Base-by-base conservation (phyloP, 306 rosid genomes). In the Corylus americana region DNA sequence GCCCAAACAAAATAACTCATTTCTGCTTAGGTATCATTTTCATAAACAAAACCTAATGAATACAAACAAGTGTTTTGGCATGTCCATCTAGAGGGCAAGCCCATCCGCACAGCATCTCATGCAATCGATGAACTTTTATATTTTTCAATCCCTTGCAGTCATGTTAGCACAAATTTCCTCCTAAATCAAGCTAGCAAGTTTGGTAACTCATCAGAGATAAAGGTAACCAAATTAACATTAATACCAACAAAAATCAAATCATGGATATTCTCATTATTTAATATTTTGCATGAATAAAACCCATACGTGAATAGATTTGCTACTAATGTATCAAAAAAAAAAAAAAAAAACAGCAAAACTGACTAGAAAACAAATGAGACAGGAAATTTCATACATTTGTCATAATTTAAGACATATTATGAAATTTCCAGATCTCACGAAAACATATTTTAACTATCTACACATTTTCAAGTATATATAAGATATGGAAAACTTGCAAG, bases 21-120 rank as follows among this genome's bases (percentile, higher is more conserved):
- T 67, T 67, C 72, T 42, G 49, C 51, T 39, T 42, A 42, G 27
- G 72, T 67, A 67, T 67, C 8, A 42, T 67, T 67, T 67, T 67
- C 51, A 39, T 42, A 8, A 18, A 39, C 27, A 67, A 42, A 67
- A 4, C 17, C 20, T 31, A 64, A 10, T 0, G 9, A 35, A 64
- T 64, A 35, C 10, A 35, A 14, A 11, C 11, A 35, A 31, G 3
- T 35, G 45, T 42, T 42, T 42, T 7, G 7, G 8, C 6, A 42
- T 42, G 45, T 42, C 45, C 45, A 42, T 42, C 45, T 64, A 64
- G 45, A 31, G 70, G 70, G 14, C 16, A 64, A 25, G 70, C 70
- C 11, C 70, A 64, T 31, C 18, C 37, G 12, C 44, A 35, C 42
- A 64, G 48, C 7, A 64, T 14, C 70, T 25, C 16, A 3, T 11